phyloP scores from a whole-genome alignment of 495 filamentous ascomycete species.

The Immersiella caudata region DNA sequence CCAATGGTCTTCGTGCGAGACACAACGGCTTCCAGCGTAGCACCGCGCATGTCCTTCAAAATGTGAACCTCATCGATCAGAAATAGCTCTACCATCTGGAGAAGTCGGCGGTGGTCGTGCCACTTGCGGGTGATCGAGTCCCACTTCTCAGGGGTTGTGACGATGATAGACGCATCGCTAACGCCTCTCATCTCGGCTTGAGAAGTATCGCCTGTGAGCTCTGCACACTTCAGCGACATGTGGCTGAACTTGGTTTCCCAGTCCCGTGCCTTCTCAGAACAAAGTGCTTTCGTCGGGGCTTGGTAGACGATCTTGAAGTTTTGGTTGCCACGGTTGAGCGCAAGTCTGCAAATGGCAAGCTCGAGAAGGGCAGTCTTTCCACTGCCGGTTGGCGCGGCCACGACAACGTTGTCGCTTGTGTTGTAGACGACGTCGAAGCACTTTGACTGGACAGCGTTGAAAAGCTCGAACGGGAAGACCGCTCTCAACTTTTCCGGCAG shows the following conservation, averaged over 20 bases:
- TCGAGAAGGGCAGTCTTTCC: constrained; percentile 93
- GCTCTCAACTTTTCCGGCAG: constrained; percentile 77
- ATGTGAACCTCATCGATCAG: constrained; percentile 98
- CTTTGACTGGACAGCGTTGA: constrained; percentile 93
- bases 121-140: constrained; percentile 96
- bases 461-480: constrained; percentile 77
- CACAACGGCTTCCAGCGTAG: constrained; percentile 92
- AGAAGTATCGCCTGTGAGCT: constrained; percentile 92
- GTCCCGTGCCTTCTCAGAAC: constrained; percentile 76
- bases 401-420: constrained; percentile 79
- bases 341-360: constrained; percentile 83
- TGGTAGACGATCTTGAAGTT: constrained; percentile 94
- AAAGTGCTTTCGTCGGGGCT: constrained; percentile 92
- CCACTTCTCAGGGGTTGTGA: constrained; percentile 99
- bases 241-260: constrained; percentile 84
- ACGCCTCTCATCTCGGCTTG: constrained; percentile 70
- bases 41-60: constrained; percentile 84
- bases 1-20: constrained; percentile 95
- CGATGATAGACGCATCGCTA: constrained; percentile 83
- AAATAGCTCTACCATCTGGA: constrained; percentile 86
- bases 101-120: constrained; percentile 83
- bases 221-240: constrained; percentile 75
- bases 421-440: constrained; percentile 75
- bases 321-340: constrained; percentile 61
- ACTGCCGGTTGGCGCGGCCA: constrained; percentile 89